Evolutionary conservation across 2,329 filamentous ascomycete species (phyloP).

Genomic region (Diaporthe velutina): DNA sequence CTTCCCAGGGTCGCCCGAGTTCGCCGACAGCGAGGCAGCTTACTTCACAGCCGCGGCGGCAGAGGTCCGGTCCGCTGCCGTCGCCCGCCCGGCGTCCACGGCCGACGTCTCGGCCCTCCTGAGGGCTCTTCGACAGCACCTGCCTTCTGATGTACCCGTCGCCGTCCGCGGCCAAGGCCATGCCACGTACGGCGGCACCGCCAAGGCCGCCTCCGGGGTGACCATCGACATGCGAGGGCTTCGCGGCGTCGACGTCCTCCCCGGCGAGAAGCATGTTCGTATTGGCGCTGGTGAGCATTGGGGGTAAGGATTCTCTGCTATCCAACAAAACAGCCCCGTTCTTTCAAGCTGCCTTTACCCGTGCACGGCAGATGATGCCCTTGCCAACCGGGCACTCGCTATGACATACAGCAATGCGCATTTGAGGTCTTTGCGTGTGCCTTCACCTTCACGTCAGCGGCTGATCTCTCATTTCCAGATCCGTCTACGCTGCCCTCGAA

Average conservation of each 20-base stretch:
- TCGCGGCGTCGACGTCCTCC: not conserved
- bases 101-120: constrained; percentile 28
- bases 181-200: constrained; percentile 27
- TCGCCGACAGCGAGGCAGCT: not conserved
- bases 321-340: not conserved
- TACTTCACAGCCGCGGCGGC: constrained; percentile 30
- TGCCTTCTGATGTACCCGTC: constrained; percentile 10
- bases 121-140: not conserved
- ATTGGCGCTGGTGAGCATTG: constrained; percentile 23
- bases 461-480: not conserved
- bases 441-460: not conserved
- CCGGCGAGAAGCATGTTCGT: not conserved
- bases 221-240: constrained; percentile 32
- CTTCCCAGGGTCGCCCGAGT: constrained; percentile 24
- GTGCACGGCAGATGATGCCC: not conserved
- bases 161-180: constrained; percentile 21
- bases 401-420: not conserved
- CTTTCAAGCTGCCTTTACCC: not conserved
- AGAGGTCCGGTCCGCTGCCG: constrained; percentile 1
- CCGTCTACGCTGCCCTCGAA: constrained; percentile 23
- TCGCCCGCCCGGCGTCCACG: constrained; percentile 11
- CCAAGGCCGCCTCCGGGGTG: constrained; percentile 24
- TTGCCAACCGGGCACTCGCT: not conserved
- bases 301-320: not conserved
- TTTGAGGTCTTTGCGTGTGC: not conserved